Percentiles rank a stretch among this genome's conserved stretches.
These are phyloP conservation scores for Haematococcus lacustris DNA, from an alignment of 139 green algal species.

Conservation along the genomic window DNA sequence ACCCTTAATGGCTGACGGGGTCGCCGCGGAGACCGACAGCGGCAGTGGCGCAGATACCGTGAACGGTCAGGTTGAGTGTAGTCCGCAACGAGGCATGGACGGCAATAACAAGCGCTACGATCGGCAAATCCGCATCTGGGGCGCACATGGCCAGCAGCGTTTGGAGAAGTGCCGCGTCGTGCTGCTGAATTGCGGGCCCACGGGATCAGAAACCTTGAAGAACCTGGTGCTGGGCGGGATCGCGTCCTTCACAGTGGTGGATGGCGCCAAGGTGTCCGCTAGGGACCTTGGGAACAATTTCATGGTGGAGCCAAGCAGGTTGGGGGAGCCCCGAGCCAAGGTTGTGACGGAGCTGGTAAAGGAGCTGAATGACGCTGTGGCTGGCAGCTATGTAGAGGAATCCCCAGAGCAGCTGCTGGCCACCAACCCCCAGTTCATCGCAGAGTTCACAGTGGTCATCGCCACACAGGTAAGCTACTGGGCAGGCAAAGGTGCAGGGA, in stretches of 20 bases:
- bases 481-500: background rate
- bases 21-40: too few species aligned
- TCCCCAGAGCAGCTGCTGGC: conserved; percentile 50
- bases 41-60: too few species aligned
- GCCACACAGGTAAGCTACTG: conserved; percentile 67
- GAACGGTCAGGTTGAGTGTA: too few species aligned
- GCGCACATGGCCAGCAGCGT: conserved; percentile 67
- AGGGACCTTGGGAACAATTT: conserved; percentile 94
- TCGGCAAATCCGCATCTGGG: conserved; percentile 87
- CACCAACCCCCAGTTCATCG: conserved; percentile 79
- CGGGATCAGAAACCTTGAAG: conserved; percentile 88
- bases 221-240: conserved; percentile 97
- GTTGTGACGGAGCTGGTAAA: conserved; percentile 63
- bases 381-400: conserved; percentile 21
- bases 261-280: conserved; percentile 59
- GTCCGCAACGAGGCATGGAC: too few species aligned
- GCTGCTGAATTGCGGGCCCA: conserved; percentile 63
- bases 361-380: conserved; percentile 29
- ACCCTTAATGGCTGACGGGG: too few species aligned
- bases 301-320: conserved; percentile 47
- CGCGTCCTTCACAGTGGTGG: conserved; percentile 87
- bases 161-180: conserved; percentile 46
- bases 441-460: conserved; percentile 79
- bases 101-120: conserved; percentile 2
- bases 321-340: conserved; percentile 65